These are phyloP conservation scores for Yarrowia hollandica DNA, from an alignment of 805 yeast genomes.

Conservation along the genomic window DNA sequence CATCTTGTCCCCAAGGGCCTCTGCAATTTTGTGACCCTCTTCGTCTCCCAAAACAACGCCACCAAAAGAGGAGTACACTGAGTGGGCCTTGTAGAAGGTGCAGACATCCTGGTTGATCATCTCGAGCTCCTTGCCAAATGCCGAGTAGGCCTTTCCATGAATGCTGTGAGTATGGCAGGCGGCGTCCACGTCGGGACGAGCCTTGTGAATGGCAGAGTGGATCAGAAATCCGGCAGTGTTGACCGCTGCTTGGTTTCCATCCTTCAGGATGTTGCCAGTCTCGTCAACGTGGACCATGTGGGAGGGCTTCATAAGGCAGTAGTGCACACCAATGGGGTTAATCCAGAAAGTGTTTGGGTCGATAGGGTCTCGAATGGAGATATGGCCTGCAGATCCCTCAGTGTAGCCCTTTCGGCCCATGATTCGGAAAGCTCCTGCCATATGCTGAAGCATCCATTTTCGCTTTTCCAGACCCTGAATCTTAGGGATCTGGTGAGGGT, in stretches of 20 bases:
- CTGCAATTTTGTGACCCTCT: conserved; percentile 64
- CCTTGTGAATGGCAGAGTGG: conserved; percentile 65
- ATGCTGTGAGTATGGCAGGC: conserved; percentile 71
- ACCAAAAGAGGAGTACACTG: conserved; percentile 69
- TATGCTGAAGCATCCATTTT: conserved; percentile 61
- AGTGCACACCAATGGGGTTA: conserved; percentile 82
- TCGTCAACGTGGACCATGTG: conserved; percentile 66
- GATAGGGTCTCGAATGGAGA: conserved; percentile 80
- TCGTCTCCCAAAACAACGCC: conserved; percentile 71
- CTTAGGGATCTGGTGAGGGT: conserved; percentile 52
- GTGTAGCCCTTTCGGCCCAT: conserved; percentile 76
- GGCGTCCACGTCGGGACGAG: conserved; percentile 69
- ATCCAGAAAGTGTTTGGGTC: conserved; percentile 84
- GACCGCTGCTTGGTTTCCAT: conserved; percentile 56
- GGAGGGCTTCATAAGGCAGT: conserved; percentile 56
- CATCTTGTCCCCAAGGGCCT: conserved; percentile 58
- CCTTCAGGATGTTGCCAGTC: conserved; percentile 61
- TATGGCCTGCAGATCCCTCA: conserved; percentile 85
- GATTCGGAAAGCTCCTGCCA: conserved; percentile 83
- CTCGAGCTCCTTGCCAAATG: conserved; percentile 66
- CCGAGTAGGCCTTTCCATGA: conserved; percentile 64
- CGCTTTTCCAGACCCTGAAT: conserved; percentile 52
- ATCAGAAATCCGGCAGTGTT: conserved; percentile 72
- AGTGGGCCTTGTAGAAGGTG: conserved; percentile 61
- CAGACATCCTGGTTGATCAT: conserved; percentile 82